Base-by-base conservation (phyloP, 2,329 filamentous ascomycete genomes). In the Bipolaris bicolor region DNA sequence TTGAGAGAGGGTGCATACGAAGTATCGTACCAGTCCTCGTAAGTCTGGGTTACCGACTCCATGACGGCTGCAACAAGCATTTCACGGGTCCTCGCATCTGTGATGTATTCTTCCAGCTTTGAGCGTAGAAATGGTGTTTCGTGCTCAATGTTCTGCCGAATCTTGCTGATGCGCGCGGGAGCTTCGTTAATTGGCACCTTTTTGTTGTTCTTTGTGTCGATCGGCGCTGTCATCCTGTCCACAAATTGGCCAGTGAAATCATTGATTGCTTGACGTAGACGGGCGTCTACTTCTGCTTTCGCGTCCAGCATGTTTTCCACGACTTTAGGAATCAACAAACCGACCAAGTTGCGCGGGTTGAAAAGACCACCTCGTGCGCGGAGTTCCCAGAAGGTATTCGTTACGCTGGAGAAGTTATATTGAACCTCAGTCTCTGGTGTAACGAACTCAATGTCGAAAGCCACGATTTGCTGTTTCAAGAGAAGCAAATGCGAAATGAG, bases 401-500 rank as follows among this genome's bases (percentile, higher is more conserved):
- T 86, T 11, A 89, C 78, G 48, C 81, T 83, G n/a, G 85, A 86
- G 72, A 89, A 88, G 74, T 89, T 87, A 71, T 89, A 83, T 13
- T 83, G 83, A 46, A 89, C 80, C 54, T 75, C 73, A 2, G 74
- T 76, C 60, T 89, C 87, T 3, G 87, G 86, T 2, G 85, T 84
- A 18, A 88, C 84, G 67, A 84, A 89, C 71, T 89, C 93, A 64
- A 99, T 97, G 78, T 99, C 95, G 60, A 99, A 92, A 9, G 93
- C 93, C 24, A 99, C 88, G 49, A 99, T 90, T 74, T 97, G 91
- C 73, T 97, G 96, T 77, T 98, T 98, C 49, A 99, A 85, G 48
- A 97, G 89, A 48, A 99, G 88, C 1, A 99, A 84, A 73, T 99
- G 97, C 67, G 94, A 95, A 68, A 99, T 89, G 70, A 97, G 88